Percentiles rank a stretch among this genome's conserved stretches.
These are phyloP conservation scores for Zymoseptoria ardabiliae DNA, from an alignment of 2,329 filamentous ascomycete genomes.

Conservation along the genomic window DNA sequence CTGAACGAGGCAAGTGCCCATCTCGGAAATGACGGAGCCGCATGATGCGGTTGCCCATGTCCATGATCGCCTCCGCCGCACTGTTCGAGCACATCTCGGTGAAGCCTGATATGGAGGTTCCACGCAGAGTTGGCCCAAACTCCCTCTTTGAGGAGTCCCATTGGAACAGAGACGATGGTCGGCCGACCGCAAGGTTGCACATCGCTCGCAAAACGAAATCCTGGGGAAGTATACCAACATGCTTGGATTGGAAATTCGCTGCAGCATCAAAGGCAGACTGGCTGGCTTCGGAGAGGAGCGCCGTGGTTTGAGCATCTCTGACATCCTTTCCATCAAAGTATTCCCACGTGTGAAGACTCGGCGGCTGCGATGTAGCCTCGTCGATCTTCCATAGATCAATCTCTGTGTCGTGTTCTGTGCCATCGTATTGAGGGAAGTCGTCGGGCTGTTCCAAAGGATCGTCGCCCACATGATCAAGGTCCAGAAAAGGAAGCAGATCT, in stretches of 20 bases:
- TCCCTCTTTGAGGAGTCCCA: constrained; percentile 47
- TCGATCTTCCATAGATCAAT: constrained; percentile 37
- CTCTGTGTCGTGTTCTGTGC: constrained; percentile 3
- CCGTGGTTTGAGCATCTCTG: constrained; percentile 35
- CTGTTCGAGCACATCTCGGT: constrained; percentile 46
- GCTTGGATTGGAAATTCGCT: constrained; percentile 38
- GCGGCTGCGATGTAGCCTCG: constrained; percentile 27
- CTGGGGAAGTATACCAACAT: constrained; percentile 31
- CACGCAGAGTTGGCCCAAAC: constrained; percentile 44
- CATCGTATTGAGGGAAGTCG: constrained; percentile 17
- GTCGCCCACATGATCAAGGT: constrained; percentile 34
- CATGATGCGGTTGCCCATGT: constrained; percentile 28
- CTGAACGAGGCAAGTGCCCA: background rate
- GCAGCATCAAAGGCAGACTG: constrained; percentile 59
- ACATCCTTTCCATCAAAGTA: constrained; percentile 39
- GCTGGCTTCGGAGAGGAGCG: constrained; percentile 63
- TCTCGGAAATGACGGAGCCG: constrained; percentile 14
- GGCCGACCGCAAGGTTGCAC: constrained; percentile 59
- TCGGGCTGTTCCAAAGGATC: constrained; percentile 14
- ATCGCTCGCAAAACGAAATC: constrained; percentile 45
- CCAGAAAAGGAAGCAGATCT: constrained; percentile 26
- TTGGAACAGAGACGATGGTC: constrained; percentile 63
- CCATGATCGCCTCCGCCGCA: constrained; percentile 41
- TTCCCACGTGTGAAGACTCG: constrained; percentile 60
- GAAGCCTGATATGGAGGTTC: constrained; percentile 44